Evolutionary conservation across 2,329 filamentous ascomycete genomes (phyloP), one percentile per base, ranked within the genome.

Genomic region (Leptosphaerulina australis): DNA sequence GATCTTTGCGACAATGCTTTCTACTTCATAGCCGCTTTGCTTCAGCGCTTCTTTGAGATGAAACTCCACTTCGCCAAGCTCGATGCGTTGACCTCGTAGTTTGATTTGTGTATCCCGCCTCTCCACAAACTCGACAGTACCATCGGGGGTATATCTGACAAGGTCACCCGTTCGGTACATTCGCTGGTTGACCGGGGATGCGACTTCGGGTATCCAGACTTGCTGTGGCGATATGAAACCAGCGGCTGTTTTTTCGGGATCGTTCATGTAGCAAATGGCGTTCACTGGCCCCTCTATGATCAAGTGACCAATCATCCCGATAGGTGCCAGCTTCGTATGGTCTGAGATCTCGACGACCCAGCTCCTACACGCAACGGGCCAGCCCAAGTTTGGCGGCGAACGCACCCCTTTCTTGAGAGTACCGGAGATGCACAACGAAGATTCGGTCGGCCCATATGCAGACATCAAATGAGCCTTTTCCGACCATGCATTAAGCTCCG

Each of bases 201-300:
- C 24, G 24, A 25, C 24, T 25, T 25, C 24, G 24, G 24, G 24
- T 11, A 25, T 25, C 24, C 24, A 25, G 24, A 25, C 24, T 6
- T 25, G 24, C 24, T 11, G 60, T 53, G 20, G 50, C 37, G n/a
- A 37, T 11, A 67, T 43, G 36, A 65, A 68, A 2, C 48, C 49
- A 8, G 50, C 47, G 8, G 55, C 51, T 3, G 61, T 63, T 31
- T 63, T 58, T n/a, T 24, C 57, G 10, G 29, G 29, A 31, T 31
- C 29, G 14, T 31, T 31, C 29, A 31, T n/a, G 14, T 31, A 31
- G 18, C 29, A 31, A n/a, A n/a, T 59, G 2, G 64, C 68, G 3
- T 74, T 56, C 15, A 63, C 79, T 1, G 79, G 78, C 0, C 82
- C 81, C 53, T 84, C 81, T 15, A 86, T 77, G 3, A 83, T 74